phyloP scores from a whole-genome alignment of 2,329 filamentous ascomycete genomes.

The Neurospora sp. region DNA sequence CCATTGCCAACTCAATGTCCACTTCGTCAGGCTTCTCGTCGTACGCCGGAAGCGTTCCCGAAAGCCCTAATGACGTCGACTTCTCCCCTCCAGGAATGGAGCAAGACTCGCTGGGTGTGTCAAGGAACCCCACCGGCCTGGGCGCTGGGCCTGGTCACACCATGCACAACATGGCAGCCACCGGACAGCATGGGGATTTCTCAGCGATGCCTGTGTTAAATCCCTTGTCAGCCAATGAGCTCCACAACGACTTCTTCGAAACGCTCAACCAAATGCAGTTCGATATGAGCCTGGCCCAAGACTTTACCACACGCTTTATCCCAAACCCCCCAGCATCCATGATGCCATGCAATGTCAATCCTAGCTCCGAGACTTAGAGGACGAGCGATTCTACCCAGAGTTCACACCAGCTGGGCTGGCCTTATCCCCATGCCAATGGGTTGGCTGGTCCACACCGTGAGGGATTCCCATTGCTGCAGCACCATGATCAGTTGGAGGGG shows the following conservation, averaged over 20 bases:
- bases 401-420: not conserved
- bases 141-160: not conserved
- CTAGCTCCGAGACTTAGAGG: not conserved
- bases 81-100: not conserved
- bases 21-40: not conserved
- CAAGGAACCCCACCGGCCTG: not conserved
- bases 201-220: too few species aligned
- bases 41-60: not conserved
- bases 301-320: not conserved
- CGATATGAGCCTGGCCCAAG: too few species aligned
- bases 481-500: not conserved
- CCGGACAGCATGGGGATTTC: not conserved
- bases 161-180: not conserved
- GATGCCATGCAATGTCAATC: not conserved
- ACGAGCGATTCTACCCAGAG: not conserved
- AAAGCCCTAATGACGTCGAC: not conserved
- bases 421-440: not conserved
- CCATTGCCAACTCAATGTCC: not conserved
- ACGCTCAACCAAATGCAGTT: too few species aligned
- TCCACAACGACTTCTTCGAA: not conserved
- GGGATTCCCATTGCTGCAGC: not conserved
- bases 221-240: not conserved
- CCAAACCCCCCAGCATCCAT: not conserved
- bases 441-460: not conserved
- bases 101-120: not conserved